Percentiles rank a stretch among this genome's conserved stretches.
These are phyloP conservation scores for Alternaria consortialis DNA, from an alignment of 2,329 filamentous ascomycete genomes.

Conservation along the genomic window DNA sequence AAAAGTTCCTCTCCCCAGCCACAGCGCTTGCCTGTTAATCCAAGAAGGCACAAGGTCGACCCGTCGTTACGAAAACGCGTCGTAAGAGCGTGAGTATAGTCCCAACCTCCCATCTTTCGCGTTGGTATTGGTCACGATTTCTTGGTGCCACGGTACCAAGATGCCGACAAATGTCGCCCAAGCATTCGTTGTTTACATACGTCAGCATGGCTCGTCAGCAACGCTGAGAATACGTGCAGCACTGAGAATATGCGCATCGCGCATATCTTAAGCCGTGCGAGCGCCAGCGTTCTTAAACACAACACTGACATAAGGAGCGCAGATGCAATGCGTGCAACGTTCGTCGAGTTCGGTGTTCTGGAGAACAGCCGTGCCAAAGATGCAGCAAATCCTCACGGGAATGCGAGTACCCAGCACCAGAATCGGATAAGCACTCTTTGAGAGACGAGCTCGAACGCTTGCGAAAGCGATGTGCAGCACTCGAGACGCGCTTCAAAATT, in stretches of 20 bases:
- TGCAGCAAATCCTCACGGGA: constrained; percentile 28
- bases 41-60: constrained; percentile 34
- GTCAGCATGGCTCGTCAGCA: constrained; percentile 4
- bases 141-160: neutral
- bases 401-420: constrained; percentile 36
- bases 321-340: constrained; percentile 43
- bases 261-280: neutral
- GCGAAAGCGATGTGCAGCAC: constrained; percentile 29
- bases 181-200: neutral
- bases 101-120: neutral
- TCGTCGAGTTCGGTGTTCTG: constrained; percentile 37
- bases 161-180: neutral
- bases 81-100: constrained; percentile 31
- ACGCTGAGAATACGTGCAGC: neutral
- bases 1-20: constrained; percentile 21
- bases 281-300: neutral
- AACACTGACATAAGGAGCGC: constrained; percentile 10
- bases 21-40: constrained; percentile 34
- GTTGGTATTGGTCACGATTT: neutral
- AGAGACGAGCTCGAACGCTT: constrained; percentile 36
- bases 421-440: constrained; percentile 28
- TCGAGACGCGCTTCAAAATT: constrained; percentile 28
- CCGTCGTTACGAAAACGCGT: constrained; percentile 35
- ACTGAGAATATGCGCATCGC: neutral
- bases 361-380: constrained; percentile 38